phyloP scores from a whole-genome alignment of 1,139 yeast species.

The Debaryomyces udenii region DNA sequence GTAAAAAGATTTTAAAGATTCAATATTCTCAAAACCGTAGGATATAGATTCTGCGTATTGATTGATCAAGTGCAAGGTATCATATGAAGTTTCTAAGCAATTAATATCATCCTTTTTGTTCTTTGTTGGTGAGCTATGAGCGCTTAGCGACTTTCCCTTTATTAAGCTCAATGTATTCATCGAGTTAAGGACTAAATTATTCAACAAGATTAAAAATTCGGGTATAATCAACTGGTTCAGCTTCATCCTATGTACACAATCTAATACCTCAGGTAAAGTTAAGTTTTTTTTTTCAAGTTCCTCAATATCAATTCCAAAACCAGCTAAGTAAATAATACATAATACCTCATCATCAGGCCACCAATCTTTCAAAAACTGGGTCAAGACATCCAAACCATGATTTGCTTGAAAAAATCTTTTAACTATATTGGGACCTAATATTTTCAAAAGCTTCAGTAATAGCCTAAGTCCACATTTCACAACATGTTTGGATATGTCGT shows the following conservation, averaged over 20 bases:
- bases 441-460: slow-evolving; percentile 50
- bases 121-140: slow-evolving; percentile 36
- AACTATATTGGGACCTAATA: slow-evolving; percentile 51
- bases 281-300: slow-evolving; percentile 6
- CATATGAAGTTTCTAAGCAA: slow-evolving; percentile 29
- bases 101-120: slow-evolving; percentile 16
- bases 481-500: slow-evolving; percentile 32
- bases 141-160: slow-evolving; percentile 43
- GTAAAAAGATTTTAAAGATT: slow-evolving; percentile 27
- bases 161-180: slow-evolving; percentile 34
- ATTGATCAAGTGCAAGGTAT: slow-evolving; percentile 40
- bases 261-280: slow-evolving; percentile 8
- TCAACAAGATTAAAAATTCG: slow-evolving; percentile 42
- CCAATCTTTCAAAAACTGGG: slow-evolving; percentile 46
- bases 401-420: slow-evolving; percentile 53
- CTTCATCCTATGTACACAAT: not conserved
- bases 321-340: slow-evolving; percentile 38
- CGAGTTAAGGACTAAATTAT: slow-evolving; percentile 42
- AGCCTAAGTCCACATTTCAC: slow-evolving; percentile 52
- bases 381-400: slow-evolving; percentile 57
- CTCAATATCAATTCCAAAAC: slow-evolving; percentile 40
- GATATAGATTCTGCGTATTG: slow-evolving; percentile 35
- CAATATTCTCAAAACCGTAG: slow-evolving; percentile 30
- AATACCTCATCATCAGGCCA: slow-evolving; percentile 48
- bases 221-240: slow-evolving; percentile 36